A percentile compares a stretch with the other conserved stretches of the same genome.
phyloP scores from a whole-genome alignment of 2,329 filamentous ascomycete genomes.

The Aspergillus aculeatinus region DNA sequence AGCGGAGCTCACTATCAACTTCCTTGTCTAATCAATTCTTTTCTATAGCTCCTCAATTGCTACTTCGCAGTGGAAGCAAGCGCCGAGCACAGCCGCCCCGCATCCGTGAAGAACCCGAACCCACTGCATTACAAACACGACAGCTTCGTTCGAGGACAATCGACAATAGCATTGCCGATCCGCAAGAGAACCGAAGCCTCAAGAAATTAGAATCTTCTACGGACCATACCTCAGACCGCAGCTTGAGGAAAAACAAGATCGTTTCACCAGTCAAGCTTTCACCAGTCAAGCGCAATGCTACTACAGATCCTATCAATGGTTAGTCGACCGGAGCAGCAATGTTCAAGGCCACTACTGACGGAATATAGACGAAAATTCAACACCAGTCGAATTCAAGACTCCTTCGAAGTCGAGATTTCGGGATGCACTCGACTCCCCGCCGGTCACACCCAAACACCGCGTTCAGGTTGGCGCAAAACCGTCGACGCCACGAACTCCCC shows the following conservation, averaged over 20 bases:
- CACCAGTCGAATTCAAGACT: constrained; percentile 45
- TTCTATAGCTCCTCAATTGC: constrained; percentile 24
- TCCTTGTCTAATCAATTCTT: neutral
- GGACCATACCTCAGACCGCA: constrained; percentile 51
- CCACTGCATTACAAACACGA: constrained; percentile 27
- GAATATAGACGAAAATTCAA: constrained; percentile 45
- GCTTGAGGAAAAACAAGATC: constrained; percentile 42
- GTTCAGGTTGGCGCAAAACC: constrained; percentile 74
- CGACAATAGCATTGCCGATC: constrained; percentile 18
- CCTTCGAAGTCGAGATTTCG: constrained; percentile 62
- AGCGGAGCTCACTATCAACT: constrained; percentile 1
- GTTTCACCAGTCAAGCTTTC: constrained; percentile 50
- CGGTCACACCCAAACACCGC: constrained; percentile 78
- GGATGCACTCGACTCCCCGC: constrained; percentile 70
- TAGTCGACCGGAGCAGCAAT: constrained; percentile 8
- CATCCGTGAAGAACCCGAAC: constrained; percentile 37
- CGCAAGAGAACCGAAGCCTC: constrained; percentile 30
- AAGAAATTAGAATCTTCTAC: constrained; percentile 26
- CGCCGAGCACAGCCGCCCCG: constrained; percentile 47
- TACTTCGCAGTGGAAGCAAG: constrained; percentile 46
- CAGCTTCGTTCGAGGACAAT: constrained; percentile 40
- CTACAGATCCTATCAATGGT: constrained; percentile 42
- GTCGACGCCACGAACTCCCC: constrained; percentile 74
- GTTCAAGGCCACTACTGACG: constrained; percentile 1
- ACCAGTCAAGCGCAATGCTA: constrained; percentile 47